Conservation (phyloP, 257 asterid species). For the Solanum acaule region DNA sequence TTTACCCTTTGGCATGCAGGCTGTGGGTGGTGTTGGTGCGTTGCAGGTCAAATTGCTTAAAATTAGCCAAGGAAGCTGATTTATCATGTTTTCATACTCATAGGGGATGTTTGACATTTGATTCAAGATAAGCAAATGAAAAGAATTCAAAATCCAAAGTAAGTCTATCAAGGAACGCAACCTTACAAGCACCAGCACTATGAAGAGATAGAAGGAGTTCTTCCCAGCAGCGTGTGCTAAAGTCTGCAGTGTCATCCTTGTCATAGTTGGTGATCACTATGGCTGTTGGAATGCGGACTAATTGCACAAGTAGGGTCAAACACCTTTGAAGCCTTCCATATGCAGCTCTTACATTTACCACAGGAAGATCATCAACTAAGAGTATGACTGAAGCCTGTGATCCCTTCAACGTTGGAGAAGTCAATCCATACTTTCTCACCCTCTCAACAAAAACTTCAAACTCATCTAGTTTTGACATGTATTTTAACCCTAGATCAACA, state of each 20-base stretch:
- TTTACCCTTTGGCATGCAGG: background rate
- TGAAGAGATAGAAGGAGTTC: conserved; percentile 77
- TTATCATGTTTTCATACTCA: background rate
- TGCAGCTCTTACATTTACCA: conserved; percentile 59
- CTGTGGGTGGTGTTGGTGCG: background rate
- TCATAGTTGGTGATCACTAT: conserved; percentile 64
- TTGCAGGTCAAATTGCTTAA: background rate
- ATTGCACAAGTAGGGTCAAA: conserved; percentile 77
- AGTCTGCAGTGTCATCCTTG: conserved; percentile 59
- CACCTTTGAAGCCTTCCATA: conserved; percentile 58
- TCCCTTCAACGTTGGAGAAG: conserved; percentile 41
- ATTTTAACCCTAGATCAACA: conserved; percentile 54
- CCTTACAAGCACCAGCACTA: conserved; percentile 90
- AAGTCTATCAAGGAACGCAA: conserved; percentile 26
- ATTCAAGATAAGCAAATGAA: background rate
- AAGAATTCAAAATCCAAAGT: background rate
- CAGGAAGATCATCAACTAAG: conserved; percentile 90
- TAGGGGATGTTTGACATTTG: background rate
- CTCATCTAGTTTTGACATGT: conserved; percentile 86
- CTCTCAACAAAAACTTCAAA: conserved; percentile 83
- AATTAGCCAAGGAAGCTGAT: background rate
- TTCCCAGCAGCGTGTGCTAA: conserved; percentile 55
- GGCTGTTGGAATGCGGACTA: conserved; percentile 74
- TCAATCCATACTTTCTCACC: conserved; percentile 72
- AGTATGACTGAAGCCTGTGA: conserved; percentile 45